Evolutionary conservation across 2,329 filamentous ascomycete species (phyloP).

Genomic region (Malbranchea zuffiana): DNA sequence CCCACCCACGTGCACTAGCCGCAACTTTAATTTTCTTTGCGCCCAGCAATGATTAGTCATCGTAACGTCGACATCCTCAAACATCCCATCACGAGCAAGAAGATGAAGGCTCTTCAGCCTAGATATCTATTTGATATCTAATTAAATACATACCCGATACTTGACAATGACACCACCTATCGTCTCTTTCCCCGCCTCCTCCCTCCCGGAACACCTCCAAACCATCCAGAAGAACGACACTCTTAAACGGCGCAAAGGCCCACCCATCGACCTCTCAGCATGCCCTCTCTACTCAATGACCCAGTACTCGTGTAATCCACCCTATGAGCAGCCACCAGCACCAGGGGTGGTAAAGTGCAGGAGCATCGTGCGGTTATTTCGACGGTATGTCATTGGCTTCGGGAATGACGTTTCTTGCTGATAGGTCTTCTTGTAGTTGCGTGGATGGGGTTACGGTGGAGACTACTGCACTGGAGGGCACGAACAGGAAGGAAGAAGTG

Average conservation of each 20-base stretch:
- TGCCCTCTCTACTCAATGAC: constrained; percentile 50
- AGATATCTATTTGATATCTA: too few species aligned
- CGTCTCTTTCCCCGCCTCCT: constrained; percentile 42
- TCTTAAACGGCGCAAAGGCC: constrained; percentile 43
- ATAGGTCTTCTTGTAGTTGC: constrained; percentile 26
- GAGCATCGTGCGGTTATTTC: constrained; percentile 48
- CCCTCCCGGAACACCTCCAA: constrained; percentile 44
- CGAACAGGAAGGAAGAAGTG: constrained; percentile 1
- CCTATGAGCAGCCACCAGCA: constrained; percentile 31
- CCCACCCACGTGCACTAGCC: too few species aligned
- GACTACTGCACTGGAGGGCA: constrained; percentile 48
- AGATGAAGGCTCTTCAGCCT: background rate
- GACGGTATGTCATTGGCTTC: constrained; percentile 39
- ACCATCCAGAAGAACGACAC: constrained; percentile 34
- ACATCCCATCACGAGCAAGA: too few species aligned
- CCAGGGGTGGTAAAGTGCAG: constrained; percentile 42
- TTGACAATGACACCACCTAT: constrained; percentile 48
- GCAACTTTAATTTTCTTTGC: too few species aligned
- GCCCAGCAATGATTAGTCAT: too few species aligned
- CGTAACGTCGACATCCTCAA: too few species aligned
- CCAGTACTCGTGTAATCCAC: constrained; percentile 52
- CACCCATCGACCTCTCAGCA: constrained; percentile 40
- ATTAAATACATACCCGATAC: background rate
- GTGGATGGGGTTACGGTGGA: constrained; percentile 48
- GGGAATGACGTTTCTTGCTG: constrained; percentile 1